phyloP scores from a whole-genome alignment of 208 protist species.

The Wallacemonas sp. region DNA sequence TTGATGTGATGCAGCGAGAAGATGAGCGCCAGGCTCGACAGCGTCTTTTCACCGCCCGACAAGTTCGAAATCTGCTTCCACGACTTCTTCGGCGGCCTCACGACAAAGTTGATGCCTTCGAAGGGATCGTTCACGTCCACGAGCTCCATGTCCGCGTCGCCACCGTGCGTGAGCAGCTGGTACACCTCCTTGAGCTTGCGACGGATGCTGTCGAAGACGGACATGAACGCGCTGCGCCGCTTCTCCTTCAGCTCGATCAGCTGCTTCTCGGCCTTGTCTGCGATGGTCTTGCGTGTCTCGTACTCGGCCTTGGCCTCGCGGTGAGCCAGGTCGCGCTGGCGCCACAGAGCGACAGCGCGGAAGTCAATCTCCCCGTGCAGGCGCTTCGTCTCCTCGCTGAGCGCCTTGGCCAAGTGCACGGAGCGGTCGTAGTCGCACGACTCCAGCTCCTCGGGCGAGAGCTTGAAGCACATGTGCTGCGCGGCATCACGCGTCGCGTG shows the following conservation, averaged over 20 bases:
- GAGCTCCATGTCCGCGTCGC: constrained; percentile 99
- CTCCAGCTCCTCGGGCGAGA: constrained; percentile 72
- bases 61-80: constrained; percentile 99
- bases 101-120: constrained; percentile 97
- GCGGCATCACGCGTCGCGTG: constrained; percentile 33
- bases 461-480: constrained; percentile 55
- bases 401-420: constrained; percentile 84
- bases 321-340: constrained; percentile 89
- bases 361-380: constrained; percentile 92
- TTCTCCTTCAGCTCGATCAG: constrained; percentile 75
- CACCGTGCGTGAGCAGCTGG: constrained; percentile 99
- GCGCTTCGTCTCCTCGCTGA: constrained; percentile 85
- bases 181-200: constrained; percentile 99
- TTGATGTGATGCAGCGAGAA: constrained; percentile 99
- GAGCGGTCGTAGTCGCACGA: constrained; percentile 83
- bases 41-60: constrained; percentile 99
- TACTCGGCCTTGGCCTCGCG: constrained; percentile 64
- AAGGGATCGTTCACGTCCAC: constrained; percentile 99
- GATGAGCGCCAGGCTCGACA: constrained; percentile 98
- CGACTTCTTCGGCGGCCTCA: constrained; percentile 99
- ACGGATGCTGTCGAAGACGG: constrained; percentile 97
- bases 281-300: constrained; percentile 43
- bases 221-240: constrained; percentile 97
- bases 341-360: constrained; percentile 96
- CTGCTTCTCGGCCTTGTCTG: constrained; percentile 75